Base-by-base conservation (phyloP, 1,284 basidiomycete genomes). In the Malassezia japonica region DNA sequence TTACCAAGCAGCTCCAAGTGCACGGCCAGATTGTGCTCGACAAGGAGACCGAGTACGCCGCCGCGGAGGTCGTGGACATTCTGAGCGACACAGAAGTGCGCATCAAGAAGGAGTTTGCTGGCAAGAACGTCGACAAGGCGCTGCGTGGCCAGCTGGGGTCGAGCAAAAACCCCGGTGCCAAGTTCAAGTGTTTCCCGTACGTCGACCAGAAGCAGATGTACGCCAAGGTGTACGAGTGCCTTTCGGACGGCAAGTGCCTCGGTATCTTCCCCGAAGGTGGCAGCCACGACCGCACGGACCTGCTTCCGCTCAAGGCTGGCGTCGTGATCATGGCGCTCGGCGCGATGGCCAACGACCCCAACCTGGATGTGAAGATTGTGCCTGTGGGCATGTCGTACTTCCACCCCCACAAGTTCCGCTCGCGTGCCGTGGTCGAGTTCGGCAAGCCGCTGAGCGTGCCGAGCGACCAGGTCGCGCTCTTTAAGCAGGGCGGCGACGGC, bases 191-290 rank as follows among this genome's bases (percentile, higher is more conserved):
- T 39, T 56, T 70, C 18, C 70, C 70, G 25, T 72, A 62, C 48
- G 82, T 96, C 55, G 85, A 94, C 76, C 91, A 96, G 74, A 82
- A 86, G 56, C 82, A 88, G 56, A 96, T 96, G 83, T 99, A 96
- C 74, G 82, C 84, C 20, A 81, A 88, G 56, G 94, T 98, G 4
- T 99, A 95, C 74, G 79, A 87, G 64, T 82, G 83, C 57, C 77
- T 99, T 54, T 86, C 83, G 54, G 81, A 86, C 48, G 87, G 87
- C 15, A 88, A 88, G 9, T 84, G 84, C 62, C 90, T 73, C 29
- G 69, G 68, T 38, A 71, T 71, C 52, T 73, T 72, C 48, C 67
- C 69, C 18, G 69, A 70, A 47, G 67, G 66, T 31, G 70, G 70
- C 31, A 65, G 62, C 44, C 70, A 73, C 47, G 70, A 73, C 50